Base-by-base conservation (phyloP, 495 filamentous ascomycete species). In the Ascobolus immersus region DNA sequence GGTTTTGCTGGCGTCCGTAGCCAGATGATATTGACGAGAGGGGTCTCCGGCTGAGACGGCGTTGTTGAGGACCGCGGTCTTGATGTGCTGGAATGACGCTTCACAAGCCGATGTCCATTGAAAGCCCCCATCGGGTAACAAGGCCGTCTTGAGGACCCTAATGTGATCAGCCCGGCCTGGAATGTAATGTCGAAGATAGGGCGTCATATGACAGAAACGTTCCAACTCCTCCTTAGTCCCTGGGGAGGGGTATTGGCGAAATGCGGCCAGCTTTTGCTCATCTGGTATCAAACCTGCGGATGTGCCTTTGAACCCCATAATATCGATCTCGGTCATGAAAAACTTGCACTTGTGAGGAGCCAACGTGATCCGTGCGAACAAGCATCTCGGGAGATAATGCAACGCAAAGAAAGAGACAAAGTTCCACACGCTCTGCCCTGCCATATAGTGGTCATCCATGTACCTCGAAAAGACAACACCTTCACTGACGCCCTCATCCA, bases 391-490 rank as follows among this genome's bases (percentile, higher is more conserved):
- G 21, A 39, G 32, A 11, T 42, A 39, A 0, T 1, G 14, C 20
- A 15, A 19, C 5, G 4, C 17, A 12, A 24, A 17, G n/a, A 38
- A 38, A 1, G 3, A 2, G 4, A 33, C 10, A 4, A 13, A 18
- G 2, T 9, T 10, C 0, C 6, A 0, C 0, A 38, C 34, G 2
- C 7, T 25, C 8, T 4, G 1, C 8, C 8, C 5, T 1, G 28
- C 34, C 0, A 34, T 11, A 13, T 26, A 34, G 14, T 39, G 23
- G 22, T 32, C 31, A 30, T 39, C 19, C 14, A 39, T 20, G 30
- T 44, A 21, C 11, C 11, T 25, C 13, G 27, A 6, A 13, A 21
- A 43, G 3, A 35, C 13, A 12, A 0, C 9, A 6, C 21, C 7
- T 8, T 17, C 26, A 5, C 18, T 1, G 10, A n/a, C 10, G 0